Conservation (phyloP, 768 basidiomycete species). For the Auriscalpium orientale region DNA sequence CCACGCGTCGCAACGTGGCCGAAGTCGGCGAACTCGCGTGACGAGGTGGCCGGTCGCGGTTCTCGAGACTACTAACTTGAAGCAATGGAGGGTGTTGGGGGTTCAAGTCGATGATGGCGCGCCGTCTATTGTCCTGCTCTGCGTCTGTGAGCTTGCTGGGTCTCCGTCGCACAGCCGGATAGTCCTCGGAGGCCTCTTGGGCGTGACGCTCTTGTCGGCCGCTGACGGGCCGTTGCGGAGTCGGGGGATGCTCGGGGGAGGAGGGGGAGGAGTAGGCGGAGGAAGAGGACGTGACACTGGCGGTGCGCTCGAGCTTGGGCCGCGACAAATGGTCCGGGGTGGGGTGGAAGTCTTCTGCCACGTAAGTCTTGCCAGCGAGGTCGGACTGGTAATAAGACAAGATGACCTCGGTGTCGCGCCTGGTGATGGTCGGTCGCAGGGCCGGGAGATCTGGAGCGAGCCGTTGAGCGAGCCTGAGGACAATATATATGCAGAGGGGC, state of each 20-base stretch:
- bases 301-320: background rate
- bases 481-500: background rate
- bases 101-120: background rate
- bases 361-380: slow-evolving; percentile 31
- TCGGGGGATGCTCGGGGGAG: background rate
- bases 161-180: slow-evolving; percentile 11
- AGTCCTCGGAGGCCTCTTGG: background rate
- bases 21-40: background rate
- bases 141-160: slow-evolving; percentile 10
- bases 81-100: background rate
- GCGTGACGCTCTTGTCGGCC: background rate
- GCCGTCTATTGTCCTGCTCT: background rate
- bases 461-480: background rate
- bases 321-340: background rate
- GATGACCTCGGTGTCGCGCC: slow-evolving; percentile 36
- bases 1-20: background rate
- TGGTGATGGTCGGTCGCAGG: slow-evolving; percentile 19
- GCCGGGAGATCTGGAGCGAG: background rate
- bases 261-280: slow-evolving; percentile 30
- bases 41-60: background rate
- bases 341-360: slow-evolving; percentile 7
- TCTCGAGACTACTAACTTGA: background rate
- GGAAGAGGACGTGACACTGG: slow-evolving; percentile 21
- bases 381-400: slow-evolving; percentile 52
- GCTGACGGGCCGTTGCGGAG: background rate